Base-by-base conservation (phyloP, 202 grass and related monocot species). In the Alloteropsis angusta region DNA sequence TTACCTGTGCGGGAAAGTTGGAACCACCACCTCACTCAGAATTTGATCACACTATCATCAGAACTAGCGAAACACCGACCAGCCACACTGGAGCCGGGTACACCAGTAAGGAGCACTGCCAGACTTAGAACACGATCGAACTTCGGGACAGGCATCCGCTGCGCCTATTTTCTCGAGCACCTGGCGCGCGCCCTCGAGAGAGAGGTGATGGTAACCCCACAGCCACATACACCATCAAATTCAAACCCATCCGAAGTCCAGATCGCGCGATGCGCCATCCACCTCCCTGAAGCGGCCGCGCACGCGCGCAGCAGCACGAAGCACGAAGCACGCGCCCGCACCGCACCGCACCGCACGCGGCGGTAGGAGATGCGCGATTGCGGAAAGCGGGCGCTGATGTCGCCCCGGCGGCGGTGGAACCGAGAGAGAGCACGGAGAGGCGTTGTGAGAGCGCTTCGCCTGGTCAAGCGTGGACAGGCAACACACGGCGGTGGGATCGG, bases 111-210 rank as follows among this genome's bases (percentile, higher is more conserved):
- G 14, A 50, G 34, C 34, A 68, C 42, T 23, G 14, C 0, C 42
- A 57, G 48, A 5, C 45, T n/a, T 57, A 23, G 56, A 37, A 73
- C 59, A 80, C 34, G 56, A 85, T 65, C 26, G 68, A 67, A 22
- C 14, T 58, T 63, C 73, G 61, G 5, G 35, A 42, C 50, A 72
- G 58, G 75, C 63, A 54, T 49, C 64, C 12, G 19, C 30, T 32
- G 43, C 37, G 15, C 60, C 43, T 53, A 85, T 91, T 88, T 88
- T 76, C 34, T 88, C 80, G 63, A 88, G 86, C 83, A 86, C 69
- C 60, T 86, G 17, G 19, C 45, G 80, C 37, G 76, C 54, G 80
- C 80, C 58, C n/a, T 67, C 10, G 41, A 14, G 83, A 50, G 39
- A 65, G 46, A 37, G n/a, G n/a, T 71, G 63, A 46, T 48, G 69